Percentiles rank a stretch among this genome's conserved stretches.
Conservation (phyloP, 2,329 filamentous ascomycete genomes). For the Paecilomyces sp. region DNA sequence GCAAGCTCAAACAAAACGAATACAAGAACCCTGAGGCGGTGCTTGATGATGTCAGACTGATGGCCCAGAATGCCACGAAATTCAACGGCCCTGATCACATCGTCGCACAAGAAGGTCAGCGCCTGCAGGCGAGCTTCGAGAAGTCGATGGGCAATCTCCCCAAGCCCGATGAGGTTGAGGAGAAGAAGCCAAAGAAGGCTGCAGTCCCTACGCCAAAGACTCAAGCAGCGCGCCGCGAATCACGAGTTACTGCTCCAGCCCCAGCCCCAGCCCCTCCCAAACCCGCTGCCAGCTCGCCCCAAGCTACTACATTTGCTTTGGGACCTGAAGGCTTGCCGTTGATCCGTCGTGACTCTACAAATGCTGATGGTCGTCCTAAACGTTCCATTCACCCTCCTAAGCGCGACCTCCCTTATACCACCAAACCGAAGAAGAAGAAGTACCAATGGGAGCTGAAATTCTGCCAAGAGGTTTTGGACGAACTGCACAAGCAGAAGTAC, state of each 20-base stretch:
- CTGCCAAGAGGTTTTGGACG: conserved; percentile 71
- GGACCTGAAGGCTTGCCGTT: conserved; percentile 70
- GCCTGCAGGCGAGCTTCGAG: conserved; percentile 52
- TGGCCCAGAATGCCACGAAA: conserved; percentile 67
- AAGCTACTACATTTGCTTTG: conserved; percentile 62
- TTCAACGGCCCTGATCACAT: conserved; percentile 80
- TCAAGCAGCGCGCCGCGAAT: conserved; percentile 43
- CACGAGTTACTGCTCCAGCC: conserved; percentile 32
- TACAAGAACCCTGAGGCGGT: conserved; percentile 69
- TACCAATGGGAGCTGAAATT: conserved; percentile 84
- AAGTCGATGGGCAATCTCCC: conserved; percentile 56
- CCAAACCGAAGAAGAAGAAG: conserved; percentile 86
- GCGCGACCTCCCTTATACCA: conserved; percentile 84
- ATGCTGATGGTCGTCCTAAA: conserved; percentile 75
- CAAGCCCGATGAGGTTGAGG: conserved; percentile 50
- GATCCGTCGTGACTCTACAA: conserved; percentile 78
- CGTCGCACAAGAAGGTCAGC: conserved; percentile 62
- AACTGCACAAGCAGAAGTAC: conserved; percentile 70
- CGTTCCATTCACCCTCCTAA: conserved; percentile 89
- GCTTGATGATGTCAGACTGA: conserved; percentile 65
- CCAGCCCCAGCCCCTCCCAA: conserved; percentile 32
- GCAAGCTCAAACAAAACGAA: conserved; percentile 62
- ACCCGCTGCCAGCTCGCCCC: conserved; percentile 21
- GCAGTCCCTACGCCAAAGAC: conserved; percentile 29
- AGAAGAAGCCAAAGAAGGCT: conserved; percentile 50